phyloP scores from a whole-genome alignment of 139 green algal species.

The Chlamydomonas schloesseri region DNA sequence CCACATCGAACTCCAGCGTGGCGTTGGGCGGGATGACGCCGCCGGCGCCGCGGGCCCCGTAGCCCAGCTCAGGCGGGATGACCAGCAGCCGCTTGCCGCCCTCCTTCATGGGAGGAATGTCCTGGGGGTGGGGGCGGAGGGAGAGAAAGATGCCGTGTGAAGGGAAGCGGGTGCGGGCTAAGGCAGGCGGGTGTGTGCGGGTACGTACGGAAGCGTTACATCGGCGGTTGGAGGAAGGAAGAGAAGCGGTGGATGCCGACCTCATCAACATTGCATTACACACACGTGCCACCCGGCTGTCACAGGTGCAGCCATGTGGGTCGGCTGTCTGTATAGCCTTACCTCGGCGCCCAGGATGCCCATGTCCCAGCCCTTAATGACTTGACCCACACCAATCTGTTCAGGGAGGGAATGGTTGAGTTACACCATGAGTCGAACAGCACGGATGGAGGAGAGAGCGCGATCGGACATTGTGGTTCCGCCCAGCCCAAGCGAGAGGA shows the following conservation, averaged over 20 bases:
- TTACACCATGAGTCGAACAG: too few species aligned
- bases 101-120: conserved; percentile 91
- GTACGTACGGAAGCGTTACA: neutral
- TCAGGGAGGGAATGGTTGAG: neutral
- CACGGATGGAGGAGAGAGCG: too few species aligned
- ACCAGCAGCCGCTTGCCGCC: conserved; percentile 64
- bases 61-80: conserved; percentile 56
- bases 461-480: too few species aligned
- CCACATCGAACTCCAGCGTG: conserved; percentile 86
- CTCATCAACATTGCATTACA: neutral
- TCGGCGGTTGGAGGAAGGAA: neutral
- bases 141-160: neutral
- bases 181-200: neutral
- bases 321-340: too few species aligned
- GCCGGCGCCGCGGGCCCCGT: conserved; percentile 46
- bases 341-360: conserved; percentile 84
- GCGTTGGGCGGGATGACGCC: conserved; percentile 88
- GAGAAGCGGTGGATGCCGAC: too few species aligned
- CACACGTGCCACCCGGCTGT: neutral
- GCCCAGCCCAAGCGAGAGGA: too few species aligned
- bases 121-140: conserved; percentile 28
- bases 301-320: neutral
- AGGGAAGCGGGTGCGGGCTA: neutral
- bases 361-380: conserved; percentile 88
- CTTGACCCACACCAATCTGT: conserved; percentile 76